Conservation (phyloP, 2,329 filamentous ascomycete genomes). For the Cladosporium austrohemisphaericum region DNA sequence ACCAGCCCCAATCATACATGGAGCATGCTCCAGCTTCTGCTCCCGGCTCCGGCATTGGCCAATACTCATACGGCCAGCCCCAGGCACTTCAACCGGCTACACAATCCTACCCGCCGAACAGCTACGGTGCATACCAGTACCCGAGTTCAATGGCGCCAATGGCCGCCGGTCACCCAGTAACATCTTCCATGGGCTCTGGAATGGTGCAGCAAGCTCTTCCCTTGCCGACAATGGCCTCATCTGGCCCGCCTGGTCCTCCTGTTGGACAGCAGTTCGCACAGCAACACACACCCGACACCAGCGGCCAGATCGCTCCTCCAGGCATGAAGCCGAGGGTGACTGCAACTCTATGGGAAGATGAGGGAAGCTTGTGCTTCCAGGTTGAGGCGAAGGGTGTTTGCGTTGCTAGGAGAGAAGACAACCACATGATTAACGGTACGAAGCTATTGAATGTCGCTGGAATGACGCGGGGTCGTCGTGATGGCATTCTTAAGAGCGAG, state of each 20-base stretch:
- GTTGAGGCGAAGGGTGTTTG: constrained; percentile 95
- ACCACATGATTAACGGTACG: constrained; percentile 98
- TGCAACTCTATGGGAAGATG: constrained; percentile 96
- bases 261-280: constrained; percentile 44
- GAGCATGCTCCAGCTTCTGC: constrained; percentile 75
- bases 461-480: constrained; percentile 92
- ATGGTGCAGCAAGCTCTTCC: constrained; percentile 67
- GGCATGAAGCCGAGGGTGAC: constrained; percentile 97
- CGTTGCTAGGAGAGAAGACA: constrained; percentile 91
- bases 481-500: constrained; percentile 96
- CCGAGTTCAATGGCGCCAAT: constrained; percentile 75
- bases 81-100: constrained; percentile 53
- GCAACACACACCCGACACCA: constrained; percentile 56
- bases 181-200: constrained; percentile 64
- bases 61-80: constrained; percentile 64
- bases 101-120: constrained; percentile 55
- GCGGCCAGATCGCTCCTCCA: constrained; percentile 86
- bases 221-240: constrained; percentile 41
- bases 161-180: constrained; percentile 63
- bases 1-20: constrained; percentile 76
- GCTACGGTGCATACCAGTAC: constrained; percentile 67
- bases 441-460: constrained; percentile 95
- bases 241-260: constrained; percentile 21
- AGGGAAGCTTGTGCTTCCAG: constrained; percentile 95
- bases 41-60: constrained; percentile 56